Conservation (phyloP, 306 rosid genomes). For the Alnus rubra region DNA sequence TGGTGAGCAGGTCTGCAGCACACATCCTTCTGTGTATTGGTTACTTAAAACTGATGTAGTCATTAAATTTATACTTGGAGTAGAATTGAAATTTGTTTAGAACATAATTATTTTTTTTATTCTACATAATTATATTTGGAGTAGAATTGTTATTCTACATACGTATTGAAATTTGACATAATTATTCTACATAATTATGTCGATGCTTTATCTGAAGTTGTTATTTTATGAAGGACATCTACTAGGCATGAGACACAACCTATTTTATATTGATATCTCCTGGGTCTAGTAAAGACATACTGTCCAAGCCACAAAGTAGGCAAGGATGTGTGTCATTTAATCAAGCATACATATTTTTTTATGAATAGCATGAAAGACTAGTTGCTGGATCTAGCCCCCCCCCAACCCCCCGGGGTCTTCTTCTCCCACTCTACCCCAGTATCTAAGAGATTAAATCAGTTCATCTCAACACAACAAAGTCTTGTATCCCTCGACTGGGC, state of each 20-base stretch:
- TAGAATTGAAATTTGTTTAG: neutral
- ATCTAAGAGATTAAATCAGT: too few relatives aligned
- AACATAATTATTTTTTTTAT: neutral
- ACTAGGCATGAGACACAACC: neutral
- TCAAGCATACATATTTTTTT: too few relatives aligned
- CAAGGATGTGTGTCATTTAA: neutral
- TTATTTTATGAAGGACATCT: conserved; percentile 5
- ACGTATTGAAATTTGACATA: neutral
- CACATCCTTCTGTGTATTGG: conserved; percentile 31
- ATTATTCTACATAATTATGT: conserved; percentile 1
- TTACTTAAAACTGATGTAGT: conserved; percentile 19
- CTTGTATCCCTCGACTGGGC: too few relatives aligned
- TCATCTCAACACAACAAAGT: too few relatives aligned
- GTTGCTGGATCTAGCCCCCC: neutral
- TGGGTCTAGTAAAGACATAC: neutral
- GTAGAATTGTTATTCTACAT: too few relatives aligned
- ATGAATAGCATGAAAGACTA: neutral
- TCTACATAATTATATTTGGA: too few relatives aligned
- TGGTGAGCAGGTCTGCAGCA: conserved; percentile 66
- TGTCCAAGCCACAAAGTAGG: neutral
- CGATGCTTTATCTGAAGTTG: conserved; percentile 4
- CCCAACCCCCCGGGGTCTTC: too few relatives aligned
- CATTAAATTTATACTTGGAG: conserved; percentile 9
- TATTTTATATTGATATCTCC: neutral
- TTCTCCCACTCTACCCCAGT: too few relatives aligned